phyloP scores from a whole-genome alignment of 2,329 filamentous ascomycete genomes.

The Ophiostoma triangulosporum region DNA sequence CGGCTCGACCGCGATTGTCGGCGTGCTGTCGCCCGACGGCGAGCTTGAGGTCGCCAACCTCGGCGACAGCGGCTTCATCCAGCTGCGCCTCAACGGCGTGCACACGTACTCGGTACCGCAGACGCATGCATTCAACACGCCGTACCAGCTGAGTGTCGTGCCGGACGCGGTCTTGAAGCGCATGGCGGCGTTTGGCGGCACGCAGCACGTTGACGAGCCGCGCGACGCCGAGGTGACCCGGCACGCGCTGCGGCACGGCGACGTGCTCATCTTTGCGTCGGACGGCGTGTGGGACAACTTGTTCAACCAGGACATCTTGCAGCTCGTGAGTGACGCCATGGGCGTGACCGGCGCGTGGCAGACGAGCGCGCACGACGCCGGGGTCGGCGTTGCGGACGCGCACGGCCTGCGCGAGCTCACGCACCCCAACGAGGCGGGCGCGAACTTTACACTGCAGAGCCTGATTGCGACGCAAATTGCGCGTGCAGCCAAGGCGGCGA shows the following conservation, averaged over 20 bases:
- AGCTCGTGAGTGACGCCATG: constrained; percentile 68
- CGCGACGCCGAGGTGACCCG: constrained; percentile 69
- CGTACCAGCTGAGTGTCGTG: constrained; percentile 83
- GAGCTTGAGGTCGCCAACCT: constrained; percentile 80
- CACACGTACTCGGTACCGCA: constrained; percentile 73
- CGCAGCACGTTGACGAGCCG: constrained; percentile 69
- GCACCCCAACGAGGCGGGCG: neutral
- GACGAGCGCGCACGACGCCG: constrained; percentile 35
- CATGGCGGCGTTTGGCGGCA: constrained; percentile 70
- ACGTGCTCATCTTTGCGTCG: constrained; percentile 85
- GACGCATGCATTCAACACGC: constrained; percentile 95
- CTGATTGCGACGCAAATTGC: constrained; percentile 68
- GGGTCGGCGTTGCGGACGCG: constrained; percentile 43
- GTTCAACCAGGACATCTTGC: constrained; percentile 76
- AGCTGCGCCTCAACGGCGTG: constrained; percentile 74
- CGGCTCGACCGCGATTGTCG: constrained; percentile 87
- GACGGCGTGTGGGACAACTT: constrained; percentile 96
- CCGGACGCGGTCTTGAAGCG: constrained; percentile 67
- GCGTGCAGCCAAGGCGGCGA: constrained; percentile 70
- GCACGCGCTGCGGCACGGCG: constrained; percentile 70
- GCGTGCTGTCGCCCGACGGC: constrained; percentile 58
- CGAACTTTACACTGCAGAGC: constrained; percentile 51
- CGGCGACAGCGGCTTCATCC: constrained; percentile 86
- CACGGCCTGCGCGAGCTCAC: constrained; percentile 22
- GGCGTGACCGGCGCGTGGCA: constrained; percentile 60